Conservation (phyloP, 768 basidiomycete species). For the Mycena venus region DNA sequence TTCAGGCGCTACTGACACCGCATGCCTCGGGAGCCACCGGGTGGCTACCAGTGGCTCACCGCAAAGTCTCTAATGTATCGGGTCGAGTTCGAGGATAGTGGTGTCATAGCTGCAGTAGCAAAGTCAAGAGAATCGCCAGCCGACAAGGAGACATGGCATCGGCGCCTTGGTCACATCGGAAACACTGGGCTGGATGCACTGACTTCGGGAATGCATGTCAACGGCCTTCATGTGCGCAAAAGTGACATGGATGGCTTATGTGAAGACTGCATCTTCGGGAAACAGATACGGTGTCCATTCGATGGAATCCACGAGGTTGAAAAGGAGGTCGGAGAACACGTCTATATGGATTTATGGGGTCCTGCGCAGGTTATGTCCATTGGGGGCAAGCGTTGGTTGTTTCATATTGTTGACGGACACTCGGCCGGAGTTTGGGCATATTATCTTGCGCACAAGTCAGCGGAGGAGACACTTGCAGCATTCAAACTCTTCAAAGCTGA, state of each 20-base stretch:
- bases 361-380: background rate
- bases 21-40: too few relatives aligned
- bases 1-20: too few relatives aligned
- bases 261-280: slow-evolving; percentile 17
- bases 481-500: background rate
- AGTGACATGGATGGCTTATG: background rate
- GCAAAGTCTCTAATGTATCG: too few relatives aligned
- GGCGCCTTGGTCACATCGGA: too few relatives aligned
- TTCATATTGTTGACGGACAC: background rate
- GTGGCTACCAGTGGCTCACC: too few relatives aligned
- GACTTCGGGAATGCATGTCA: slow-evolving; percentile 2
- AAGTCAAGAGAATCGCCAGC: background rate
- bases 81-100: too few relatives aligned
- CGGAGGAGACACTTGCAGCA: background rate
- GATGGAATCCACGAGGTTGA: background rate
- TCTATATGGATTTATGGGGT: slow-evolving; percentile 4
- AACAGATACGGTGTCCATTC: slow-evolving; percentile 18
- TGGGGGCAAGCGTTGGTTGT: background rate
- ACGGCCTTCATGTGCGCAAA: background rate
- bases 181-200: background rate
- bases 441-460: background rate
- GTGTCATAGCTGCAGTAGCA: background rate
- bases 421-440: background rate
- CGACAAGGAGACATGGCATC: slow-evolving; percentile 1
- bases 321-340: background rate